Percentiles rank a stretch among this genome's conserved stretches.
Conservation (phyloP, 2,329 filamentous ascomycete species). For the Diaporthe longicolla region DNA sequence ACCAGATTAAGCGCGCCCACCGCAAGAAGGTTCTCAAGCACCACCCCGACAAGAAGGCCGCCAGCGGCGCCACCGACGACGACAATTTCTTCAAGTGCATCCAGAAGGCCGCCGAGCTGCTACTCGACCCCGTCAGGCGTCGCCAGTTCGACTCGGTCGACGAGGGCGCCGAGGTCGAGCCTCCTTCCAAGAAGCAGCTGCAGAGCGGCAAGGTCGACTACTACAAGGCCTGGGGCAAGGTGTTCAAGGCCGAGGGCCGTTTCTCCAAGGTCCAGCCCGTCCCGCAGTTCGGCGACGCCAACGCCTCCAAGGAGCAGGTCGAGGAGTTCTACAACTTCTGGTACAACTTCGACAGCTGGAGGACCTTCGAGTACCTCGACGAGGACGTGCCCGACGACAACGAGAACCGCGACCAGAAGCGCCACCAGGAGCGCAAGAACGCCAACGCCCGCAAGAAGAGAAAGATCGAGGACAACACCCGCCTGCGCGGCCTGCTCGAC, state of each 20-base stretch:
- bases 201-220: slow-evolving; percentile 81
- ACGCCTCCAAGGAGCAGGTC: slow-evolving; percentile 89
- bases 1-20: slow-evolving; percentile 99
- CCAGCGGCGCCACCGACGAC: slow-evolving; percentile 87
- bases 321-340: slow-evolving; percentile 99
- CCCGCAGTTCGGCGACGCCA: slow-evolving; percentile 86
- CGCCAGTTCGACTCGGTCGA: slow-evolving; percentile 98
- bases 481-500: slow-evolving; percentile 91
- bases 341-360: slow-evolving; percentile 99
- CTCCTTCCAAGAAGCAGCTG: slow-evolving; percentile 91
- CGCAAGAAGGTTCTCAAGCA: slow-evolving; percentile 99
- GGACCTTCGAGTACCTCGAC: slow-evolving; percentile 97
- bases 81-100: slow-evolving; percentile 99
- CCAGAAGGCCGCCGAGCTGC: slow-evolving; percentile 95
- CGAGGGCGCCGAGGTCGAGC: slow-evolving; percentile 91
- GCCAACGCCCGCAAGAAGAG: slow-evolving; percentile 98
- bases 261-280: slow-evolving; percentile 95
- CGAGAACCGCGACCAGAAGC: slow-evolving; percentile 99
- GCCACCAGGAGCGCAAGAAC: slow-evolving; percentile 98
- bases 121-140: slow-evolving; percentile 91
- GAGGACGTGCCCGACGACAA: slow-evolving; percentile 99
- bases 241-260: slow-evolving; percentile 92
- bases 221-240: slow-evolving; percentile 93
- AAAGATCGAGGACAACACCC: slow-evolving; percentile 97
- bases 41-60: slow-evolving; percentile 99